Conservation (phyloP, 2,329 filamentous ascomycete genomes). For the Colletotrichum sp. region DNA sequence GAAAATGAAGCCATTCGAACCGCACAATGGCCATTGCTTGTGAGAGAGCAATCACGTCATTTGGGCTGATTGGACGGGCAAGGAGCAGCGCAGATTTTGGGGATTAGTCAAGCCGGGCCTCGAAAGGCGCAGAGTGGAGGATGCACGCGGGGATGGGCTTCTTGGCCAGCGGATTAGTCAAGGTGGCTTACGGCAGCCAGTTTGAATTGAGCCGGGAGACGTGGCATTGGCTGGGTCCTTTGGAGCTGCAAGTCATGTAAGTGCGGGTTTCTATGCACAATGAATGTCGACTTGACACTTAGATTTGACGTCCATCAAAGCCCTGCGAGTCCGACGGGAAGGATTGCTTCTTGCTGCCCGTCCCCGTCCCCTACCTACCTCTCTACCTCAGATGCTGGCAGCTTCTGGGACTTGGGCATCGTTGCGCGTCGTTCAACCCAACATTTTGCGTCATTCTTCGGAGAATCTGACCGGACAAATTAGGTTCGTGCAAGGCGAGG, state of each 20-base stretch:
- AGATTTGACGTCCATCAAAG: not conserved
- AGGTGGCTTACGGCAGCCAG: not conserved
- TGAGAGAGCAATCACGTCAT: conserved; percentile 18
- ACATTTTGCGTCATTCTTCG: not conserved
- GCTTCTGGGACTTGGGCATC: not conserved
- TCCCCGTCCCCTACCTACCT: not conserved
- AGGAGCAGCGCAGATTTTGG: not conserved
- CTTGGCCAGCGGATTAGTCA: conserved; percentile 2
- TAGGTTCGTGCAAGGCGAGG: not conserved
- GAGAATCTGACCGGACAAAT: not conserved
- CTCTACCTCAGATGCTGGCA: not conserved
- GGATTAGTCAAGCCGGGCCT: conserved; percentile 9
- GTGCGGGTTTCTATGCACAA: not conserved
- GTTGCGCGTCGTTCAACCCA: not conserved
- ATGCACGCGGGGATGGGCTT: not conserved
- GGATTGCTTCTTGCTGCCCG: not conserved
- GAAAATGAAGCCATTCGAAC: conserved; percentile 8
- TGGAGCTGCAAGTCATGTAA: not conserved
- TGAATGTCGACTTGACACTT: not conserved
- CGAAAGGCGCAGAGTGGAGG: not conserved
- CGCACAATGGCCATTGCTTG: not conserved
- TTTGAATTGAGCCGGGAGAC: not conserved
- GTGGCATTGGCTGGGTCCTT: not conserved
- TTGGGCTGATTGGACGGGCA: not conserved
- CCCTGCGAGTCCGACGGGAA: not conserved